Base-by-base conservation (phyloP, 1,139 yeast species). In the Candida albicans region DNA sequence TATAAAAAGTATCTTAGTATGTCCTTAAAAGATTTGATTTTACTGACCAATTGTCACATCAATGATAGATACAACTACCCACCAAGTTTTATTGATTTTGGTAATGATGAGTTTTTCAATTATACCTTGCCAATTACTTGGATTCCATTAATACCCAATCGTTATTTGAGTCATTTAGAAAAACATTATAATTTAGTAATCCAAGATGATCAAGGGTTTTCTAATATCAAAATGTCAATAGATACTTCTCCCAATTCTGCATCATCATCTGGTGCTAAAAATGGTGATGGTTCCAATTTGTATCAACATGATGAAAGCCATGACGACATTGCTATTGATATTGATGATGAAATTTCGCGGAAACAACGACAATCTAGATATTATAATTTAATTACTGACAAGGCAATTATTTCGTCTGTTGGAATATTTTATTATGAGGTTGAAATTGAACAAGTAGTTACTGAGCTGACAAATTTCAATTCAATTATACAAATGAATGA, bases 41-140 rank as follows among this genome's bases (percentile, higher is more conserved):
- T 51, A 8, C 42, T 57, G 14, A 56, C 63, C 8, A 59, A 58
- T 34, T 43, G 52, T 15, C 59, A 59, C 28, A 53, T 61, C 22
- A 50, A 56, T 42, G 56, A 57, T 35, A 57, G 55, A 39, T 59
- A 57, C 43, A 55, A 52, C 28, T 51, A 53, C 22, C 59, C 64
- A 1, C 59, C 67, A 3, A 63, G 72, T 38, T 63, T 62, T 43
- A 43, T 67, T 13, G 54, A 54, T 38, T 52, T 64, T 15, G 64
- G 60, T 13, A 58, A 57, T 24, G 57, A 53, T 7, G 45, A 51
- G 3, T 52, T 51, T 35, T 69, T 68, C 37, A 55, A 62, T 15
- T 67, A 69, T 44, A 61, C 67, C 0, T 58, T 73, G 18, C 79
- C 79, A 0, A 53, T 67, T 35, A 59, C 68, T 7, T 73, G 79